Conservation (phyloP, 129 eudicot genomes). For the Ambrosia trifida region DNA sequence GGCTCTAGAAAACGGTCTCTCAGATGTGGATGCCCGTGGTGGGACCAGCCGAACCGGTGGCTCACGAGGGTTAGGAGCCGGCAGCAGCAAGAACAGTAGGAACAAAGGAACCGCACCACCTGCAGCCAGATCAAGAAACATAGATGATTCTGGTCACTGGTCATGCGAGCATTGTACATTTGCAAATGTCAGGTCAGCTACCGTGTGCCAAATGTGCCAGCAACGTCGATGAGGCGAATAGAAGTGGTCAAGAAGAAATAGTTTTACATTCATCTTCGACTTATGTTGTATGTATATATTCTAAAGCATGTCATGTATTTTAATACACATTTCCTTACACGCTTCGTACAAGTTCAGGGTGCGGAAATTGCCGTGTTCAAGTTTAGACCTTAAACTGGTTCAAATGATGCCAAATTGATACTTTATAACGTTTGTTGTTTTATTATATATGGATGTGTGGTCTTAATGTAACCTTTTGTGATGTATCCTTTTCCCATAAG, state of each 20-base stretch:
- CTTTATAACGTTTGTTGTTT: too few species aligned
- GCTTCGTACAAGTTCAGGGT: background rate
- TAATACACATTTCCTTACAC: background rate
- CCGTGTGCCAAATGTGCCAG: constrained; percentile 84
- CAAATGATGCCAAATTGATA: too few species aligned
- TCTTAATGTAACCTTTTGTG: too few species aligned
- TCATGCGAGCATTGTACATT: constrained; percentile 88
- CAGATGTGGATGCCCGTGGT: constrained; percentile 76
- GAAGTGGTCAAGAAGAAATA: constrained; percentile 28
- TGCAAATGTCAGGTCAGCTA: constrained; percentile 70
- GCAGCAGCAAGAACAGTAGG: constrained; percentile 55
- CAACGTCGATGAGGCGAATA: constrained; percentile 52
- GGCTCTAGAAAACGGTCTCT: constrained; percentile 85
- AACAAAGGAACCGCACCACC: constrained; percentile 50
- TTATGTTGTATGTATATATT: constrained; percentile 36
- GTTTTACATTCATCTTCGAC: constrained; percentile 6
- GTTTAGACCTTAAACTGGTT: too few species aligned
- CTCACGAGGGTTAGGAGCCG: constrained; percentile 56
- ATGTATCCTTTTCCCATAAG: too few species aligned
- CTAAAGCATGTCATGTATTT: constrained; percentile 14
- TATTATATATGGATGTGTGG: too few species aligned
- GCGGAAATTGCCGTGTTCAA: too few species aligned
- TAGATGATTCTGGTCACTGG: constrained; percentile 83
- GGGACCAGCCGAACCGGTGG: constrained; percentile 62
- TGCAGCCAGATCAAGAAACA: constrained; percentile 63